Base-by-base conservation (phyloP, 2,329 filamentous ascomycete genomes). In the Aspergillus sp. region DNA sequence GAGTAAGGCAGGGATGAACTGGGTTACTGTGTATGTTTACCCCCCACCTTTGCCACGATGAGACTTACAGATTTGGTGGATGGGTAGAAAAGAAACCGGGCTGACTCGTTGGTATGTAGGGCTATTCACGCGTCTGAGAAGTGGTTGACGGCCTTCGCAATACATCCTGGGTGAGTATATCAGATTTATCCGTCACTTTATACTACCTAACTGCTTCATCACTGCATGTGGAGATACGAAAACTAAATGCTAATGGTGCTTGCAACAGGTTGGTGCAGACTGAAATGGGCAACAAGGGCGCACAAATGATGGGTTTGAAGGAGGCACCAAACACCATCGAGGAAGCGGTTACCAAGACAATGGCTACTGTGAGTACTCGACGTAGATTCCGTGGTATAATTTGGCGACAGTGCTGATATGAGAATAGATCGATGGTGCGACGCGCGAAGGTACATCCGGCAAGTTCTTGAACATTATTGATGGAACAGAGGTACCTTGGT, bases 401-500 rank as follows among this genome's bases (percentile, higher is more conserved):
- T 24, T 5, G 22, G 22, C 1, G 7, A 24, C 24, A 24, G 5
- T 7, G 24, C 24, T 24, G 24, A 24, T 24, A 15, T 2, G 8
- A 12, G 17, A 48, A 24, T 51, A 57, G 55, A 48, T 57, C 12
- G 55, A 53, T 17, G 30, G 15, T 13, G 34, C 55, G 2, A 53
- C 55, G 12, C 41, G 49, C 13, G 55, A 57, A 11, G 30, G 11
- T 3, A 34, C 55, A 6, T 47, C 41, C 11, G 55, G 49, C 5
- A 48, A 24, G 26, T 57, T 57, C 26, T 36, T 53, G 38, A 53
- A 57, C 20, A 34, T 48, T 6, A 53, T 57, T 44, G 48, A 53
- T 53, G 55, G 55, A 24, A 43, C 55, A 4, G 55, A 57, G 49
- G 7, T 53, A 36, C 55, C 55, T 4, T 57, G 55, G 55, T 57